Base-by-base conservation (phyloP, 2,329 filamentous ascomycete genomes). In the Boeremia exigua region DNA sequence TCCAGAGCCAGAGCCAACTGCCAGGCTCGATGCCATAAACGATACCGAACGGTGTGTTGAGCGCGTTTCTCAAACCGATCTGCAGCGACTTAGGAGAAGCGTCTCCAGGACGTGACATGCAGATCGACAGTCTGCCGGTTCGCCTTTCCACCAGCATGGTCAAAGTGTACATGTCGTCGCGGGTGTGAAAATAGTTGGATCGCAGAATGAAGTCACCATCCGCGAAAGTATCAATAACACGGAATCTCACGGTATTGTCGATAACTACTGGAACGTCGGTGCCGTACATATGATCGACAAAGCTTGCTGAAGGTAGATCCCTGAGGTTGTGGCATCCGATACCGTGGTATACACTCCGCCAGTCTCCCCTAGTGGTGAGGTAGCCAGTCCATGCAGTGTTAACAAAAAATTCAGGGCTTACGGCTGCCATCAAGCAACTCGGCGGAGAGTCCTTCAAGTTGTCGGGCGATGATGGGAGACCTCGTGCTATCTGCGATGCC, bases 1-100 rank as follows among this genome's bases (percentile, higher is more conserved):
- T 59, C 57, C 57, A 59, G 9, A 59, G 49, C 57, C 57, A 59
- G n/a, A 59, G 45, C 57, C 57, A 59, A 19, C 45, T 48, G 15
- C 57, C 53, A 46, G 53, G 57, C 17, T 56, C 48, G 27, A 56
- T 52, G 6, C 52, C 52, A 37, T 59, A 42, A 5, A 59, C 48
- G 14, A 59, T 59, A 17, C 57, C 57, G 25, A 59, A 59, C 1
- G 57, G 53, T 8, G 57, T 59, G 10, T 47, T 54, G 12, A 59
- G 34, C 9, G 48, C 53, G 7, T 56, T 59, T 23, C 36, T 53
- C 10, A 38, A 19, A 10, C 42, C n/a, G 2, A 14, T 32, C 17
- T 45, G 43, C 29, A 39, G 27, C 6, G 17, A 12, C 14, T 29
- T 37, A 17, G 47, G 15, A 38, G 38, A 28, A 2, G 36, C 12